Percentiles rank a stretch among this genome's conserved stretches.
These are phyloP conservation scores for Dalbergia cochinchinensis DNA, from an alignment of 306 rosid species.

Conservation along the genomic window DNA sequence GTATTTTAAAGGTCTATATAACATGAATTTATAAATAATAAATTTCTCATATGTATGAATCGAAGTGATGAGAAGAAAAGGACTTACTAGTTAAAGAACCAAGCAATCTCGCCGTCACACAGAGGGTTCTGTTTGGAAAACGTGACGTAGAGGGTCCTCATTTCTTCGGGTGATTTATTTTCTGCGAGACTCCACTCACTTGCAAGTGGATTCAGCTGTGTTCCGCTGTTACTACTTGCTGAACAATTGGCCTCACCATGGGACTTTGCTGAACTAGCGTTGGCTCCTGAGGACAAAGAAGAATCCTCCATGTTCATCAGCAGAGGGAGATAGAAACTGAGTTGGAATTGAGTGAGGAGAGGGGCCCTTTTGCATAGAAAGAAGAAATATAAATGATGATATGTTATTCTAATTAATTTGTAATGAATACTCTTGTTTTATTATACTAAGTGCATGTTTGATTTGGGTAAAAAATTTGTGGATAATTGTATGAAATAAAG, in stretches of 20 bases:
- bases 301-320: not conserved
- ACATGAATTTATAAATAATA: no score
- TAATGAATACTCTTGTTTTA: no score
- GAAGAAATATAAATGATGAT: no score
- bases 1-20: no score
- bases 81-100: constrained; percentile 52
- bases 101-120: constrained; percentile 20
- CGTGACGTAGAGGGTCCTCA: constrained; percentile 52
- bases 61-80: not conserved
- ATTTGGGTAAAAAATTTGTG: no score
- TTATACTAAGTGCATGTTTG: no score
- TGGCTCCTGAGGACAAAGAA: not conserved
- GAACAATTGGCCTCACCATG: not conserved
- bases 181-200: constrained; percentile 37
- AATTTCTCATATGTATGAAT: not conserved
- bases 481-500: no score
- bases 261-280: no score
- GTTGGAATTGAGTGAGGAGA: not conserved
- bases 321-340: not conserved
- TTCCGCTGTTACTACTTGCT: not conserved
- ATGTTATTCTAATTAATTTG: no score
- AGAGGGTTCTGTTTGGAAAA: constrained; percentile 53
- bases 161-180: constrained; percentile 41
- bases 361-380: no score
- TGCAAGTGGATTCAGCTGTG: constrained; percentile 49